Percentiles rank a stretch among this genome's conserved stretches.
Conservation (phyloP, 106 monocot species). For the Hemerocallis citrina region DNA sequence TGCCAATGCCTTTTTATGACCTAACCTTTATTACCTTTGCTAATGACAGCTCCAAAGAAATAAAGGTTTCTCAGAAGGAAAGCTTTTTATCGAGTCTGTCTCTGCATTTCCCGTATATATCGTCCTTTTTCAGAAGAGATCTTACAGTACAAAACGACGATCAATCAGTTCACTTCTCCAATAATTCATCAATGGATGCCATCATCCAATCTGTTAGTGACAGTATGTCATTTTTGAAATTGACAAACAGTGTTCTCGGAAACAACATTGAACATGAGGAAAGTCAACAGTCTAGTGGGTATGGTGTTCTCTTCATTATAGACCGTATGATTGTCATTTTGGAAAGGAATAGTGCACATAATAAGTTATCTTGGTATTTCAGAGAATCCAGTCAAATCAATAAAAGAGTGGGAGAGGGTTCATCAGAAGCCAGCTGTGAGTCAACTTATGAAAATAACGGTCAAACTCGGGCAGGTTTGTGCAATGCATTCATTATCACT, state of each 20-base stretch:
- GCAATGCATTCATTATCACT: background rate
- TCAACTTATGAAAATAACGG: conserved; percentile 3
- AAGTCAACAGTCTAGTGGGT: conserved; percentile 15
- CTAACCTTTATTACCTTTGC: background rate
- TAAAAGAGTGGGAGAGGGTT: conserved; percentile 4
- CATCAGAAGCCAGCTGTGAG: conserved; percentile 9
- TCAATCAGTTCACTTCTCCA: background rate
- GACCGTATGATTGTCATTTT: background rate
- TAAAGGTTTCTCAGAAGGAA: conserved; percentile 18
- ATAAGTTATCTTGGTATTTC: conserved; percentile 9
- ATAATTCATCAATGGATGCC: conserved; percentile 4
- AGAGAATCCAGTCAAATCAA: conserved; percentile 20
- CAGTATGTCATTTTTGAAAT: conserved; percentile 11
- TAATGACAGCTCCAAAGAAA: conserved; percentile 29
- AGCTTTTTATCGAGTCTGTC: conserved; percentile 58
- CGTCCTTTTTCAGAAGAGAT: conserved; percentile 38
- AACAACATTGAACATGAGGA: conserved; percentile 16
- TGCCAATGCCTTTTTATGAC: background rate
- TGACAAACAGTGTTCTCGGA: conserved; percentile 10
- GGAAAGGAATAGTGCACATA: background rate
- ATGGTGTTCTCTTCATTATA: conserved; percentile 3
- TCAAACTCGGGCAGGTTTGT: conserved; percentile 28
- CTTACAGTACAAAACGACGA: conserved; percentile 3
- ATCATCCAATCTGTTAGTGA: conserved; percentile 7
- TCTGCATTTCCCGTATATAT: conserved; percentile 49